Base-by-base conservation (phyloP, 1,284 basidiomycete genomes). In the Papiliotrema fonsecae region DNA sequence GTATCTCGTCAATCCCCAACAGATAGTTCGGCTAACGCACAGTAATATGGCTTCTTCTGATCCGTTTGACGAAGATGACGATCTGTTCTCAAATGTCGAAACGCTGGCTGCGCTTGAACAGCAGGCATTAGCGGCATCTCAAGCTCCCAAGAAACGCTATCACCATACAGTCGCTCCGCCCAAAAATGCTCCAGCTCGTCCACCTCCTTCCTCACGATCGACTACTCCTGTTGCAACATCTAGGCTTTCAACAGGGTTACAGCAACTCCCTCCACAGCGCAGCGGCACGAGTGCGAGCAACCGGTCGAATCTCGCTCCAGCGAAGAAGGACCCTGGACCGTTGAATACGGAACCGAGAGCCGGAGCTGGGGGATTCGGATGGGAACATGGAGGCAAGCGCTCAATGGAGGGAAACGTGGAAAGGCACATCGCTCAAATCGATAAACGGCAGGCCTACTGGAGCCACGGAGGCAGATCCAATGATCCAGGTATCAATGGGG, bases 281-380 rank as follows among this genome's bases (percentile, higher is more conserved):
- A n/a, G n/a, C n/a, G n/a, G n/a, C n/a, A n/a, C n/a, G n/a, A n/a
- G n/a, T n/a, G n/a, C n/a, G n/a, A n/a, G n/a, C n/a, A n/a, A n/a
- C n/a, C n/a, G n/a, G n/a, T n/a, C n/a, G n/a, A n/a, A n/a, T n/a
- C n/a, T n/a, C n/a, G n/a, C n/a, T n/a, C n/a, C n/a, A n/a, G 39
- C 31, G 32, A 26, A 43, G 16, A 58, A 53, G 26, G 58, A 55
- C 9, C 65, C 67, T 9, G 30, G 54, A 35, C 64, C 67, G 7
- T 30, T 70, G n/a, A 68, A 69, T 44, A 66, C 65, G 3, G 60
- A 64, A 42, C 68, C 68, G 6, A 39, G 65, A 21, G 56, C 55
- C 2, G 51, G 49, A 13, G 46, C 24, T 7, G 55, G 56, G 9
- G 65, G 62, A 11, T 66, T 70, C 37, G 68, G 68, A 6, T 69